These are phyloP conservation scores for Aureobasidium sp. DNA, from an alignment of 2,329 filamentous ascomycete genomes.

Conservation along the genomic window DNA sequence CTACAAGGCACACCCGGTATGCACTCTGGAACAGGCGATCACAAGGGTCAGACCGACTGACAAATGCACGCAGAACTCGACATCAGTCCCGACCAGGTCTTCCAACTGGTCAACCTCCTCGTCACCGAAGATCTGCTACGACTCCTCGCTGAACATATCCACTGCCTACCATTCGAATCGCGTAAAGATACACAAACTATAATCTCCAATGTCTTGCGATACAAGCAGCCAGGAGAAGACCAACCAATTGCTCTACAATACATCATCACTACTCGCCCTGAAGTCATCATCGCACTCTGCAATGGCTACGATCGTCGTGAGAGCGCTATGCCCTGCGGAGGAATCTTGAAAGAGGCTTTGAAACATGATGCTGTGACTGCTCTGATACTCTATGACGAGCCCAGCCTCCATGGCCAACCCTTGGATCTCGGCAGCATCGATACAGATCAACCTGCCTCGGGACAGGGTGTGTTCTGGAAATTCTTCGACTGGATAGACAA, in stretches of 20 bases:
- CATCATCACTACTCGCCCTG: slow-evolving; percentile 76
- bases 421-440: slow-evolving; percentile 73
- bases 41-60: neutral
- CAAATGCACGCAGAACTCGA: slow-evolving; percentile 60
- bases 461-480: slow-evolving; percentile 85
- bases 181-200: slow-evolving; percentile 94
- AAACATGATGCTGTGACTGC: slow-evolving; percentile 89
- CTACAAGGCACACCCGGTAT: slow-evolving; percentile 88
- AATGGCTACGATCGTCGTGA: slow-evolving; percentile 84
- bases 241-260: slow-evolving; percentile 84
- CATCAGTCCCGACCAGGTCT: slow-evolving; percentile 78
- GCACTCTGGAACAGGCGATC: neutral
- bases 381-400: slow-evolving; percentile 88
- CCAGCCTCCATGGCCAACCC: slow-evolving; percentile 62
- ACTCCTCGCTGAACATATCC: slow-evolving; percentile 72
- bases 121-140: slow-evolving; percentile 87
- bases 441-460: slow-evolving; percentile 65
- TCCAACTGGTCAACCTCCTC: slow-evolving; percentile 74
- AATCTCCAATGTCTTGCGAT: slow-evolving; percentile 90
- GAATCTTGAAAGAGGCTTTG: slow-evolving; percentile 78
- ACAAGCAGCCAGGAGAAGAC: slow-evolving; percentile 61
- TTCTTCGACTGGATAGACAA: slow-evolving; percentile 98
- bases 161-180: slow-evolving; percentile 86
- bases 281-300: slow-evolving; percentile 81
- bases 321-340: slow-evolving; percentile 84